phyloP scores from a whole-genome alignment of 108 stramenopile genomes.

The Fragilaria radians region DNA sequence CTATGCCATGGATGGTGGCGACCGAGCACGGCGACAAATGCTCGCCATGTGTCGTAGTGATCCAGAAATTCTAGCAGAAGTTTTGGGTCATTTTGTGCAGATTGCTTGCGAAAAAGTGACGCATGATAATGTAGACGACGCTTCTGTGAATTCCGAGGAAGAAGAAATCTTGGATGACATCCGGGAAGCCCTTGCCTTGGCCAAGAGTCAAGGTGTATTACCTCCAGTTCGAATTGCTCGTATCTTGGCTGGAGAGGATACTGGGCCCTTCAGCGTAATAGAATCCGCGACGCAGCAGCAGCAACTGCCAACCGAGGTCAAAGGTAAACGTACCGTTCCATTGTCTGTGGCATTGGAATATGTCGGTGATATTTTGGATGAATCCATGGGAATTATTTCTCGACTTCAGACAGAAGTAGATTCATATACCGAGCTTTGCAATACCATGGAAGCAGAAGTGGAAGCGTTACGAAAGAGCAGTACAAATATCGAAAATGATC shows the following conservation, averaged over 20 bases:
- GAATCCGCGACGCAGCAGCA: neutral
- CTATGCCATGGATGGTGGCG: constrained; percentile 66
- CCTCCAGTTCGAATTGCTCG: constrained; percentile 75
- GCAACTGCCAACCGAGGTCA: neutral
- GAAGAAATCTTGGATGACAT: constrained; percentile 73
- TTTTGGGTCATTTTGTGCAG: constrained; percentile 72
- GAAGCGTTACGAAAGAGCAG: constrained; percentile 36
- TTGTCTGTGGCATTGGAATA: constrained; percentile 79
- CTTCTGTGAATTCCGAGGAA: constrained; percentile 41
- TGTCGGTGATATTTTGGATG: constrained; percentile 70
- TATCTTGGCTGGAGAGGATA: constrained; percentile 77
- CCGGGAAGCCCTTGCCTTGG: constrained; percentile 69
- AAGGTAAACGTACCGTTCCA: constrained; percentile 36
- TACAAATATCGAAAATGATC: constrained; percentile 2
- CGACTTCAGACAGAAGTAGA: constrained; percentile 64
- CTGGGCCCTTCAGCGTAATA: constrained; percentile 51
- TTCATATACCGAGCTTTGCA: constrained; percentile 70
- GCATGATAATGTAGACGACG: constrained; percentile 30
- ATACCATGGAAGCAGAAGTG: constrained; percentile 71
- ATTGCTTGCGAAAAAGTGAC: constrained; percentile 44
- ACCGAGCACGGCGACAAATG: constrained; percentile 71
- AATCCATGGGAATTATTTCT: constrained; percentile 53
- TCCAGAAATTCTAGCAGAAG: constrained; percentile 74
- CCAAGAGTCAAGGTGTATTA: constrained; percentile 48
- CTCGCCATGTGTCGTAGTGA: constrained; percentile 78